These are phyloP conservation scores for Ambrosia artemisiifolia DNA, from an alignment of 129 eudicot genomes.

Conservation along the genomic window DNA sequence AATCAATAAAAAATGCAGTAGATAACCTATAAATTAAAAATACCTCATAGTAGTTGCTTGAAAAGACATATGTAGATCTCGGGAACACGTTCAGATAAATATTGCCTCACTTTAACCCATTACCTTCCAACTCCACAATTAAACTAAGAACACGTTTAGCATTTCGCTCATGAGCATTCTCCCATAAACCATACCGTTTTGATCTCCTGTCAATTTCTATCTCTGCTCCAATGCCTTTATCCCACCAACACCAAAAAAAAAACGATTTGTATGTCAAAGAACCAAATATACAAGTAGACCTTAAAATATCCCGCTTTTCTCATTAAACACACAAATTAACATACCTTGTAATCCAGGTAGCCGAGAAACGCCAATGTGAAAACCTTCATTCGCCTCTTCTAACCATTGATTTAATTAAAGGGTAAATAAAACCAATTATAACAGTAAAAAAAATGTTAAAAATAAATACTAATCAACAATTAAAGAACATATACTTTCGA, in stretches of 20 bases:
- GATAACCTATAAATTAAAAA: neutral
- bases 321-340: neutral
- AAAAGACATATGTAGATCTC: constrained; percentile 70
- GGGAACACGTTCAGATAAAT: constrained; percentile 80
- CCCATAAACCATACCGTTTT: constrained; percentile 68
- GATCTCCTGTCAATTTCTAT: constrained; percentile 71
- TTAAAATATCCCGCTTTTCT: neutral
- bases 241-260: neutral
- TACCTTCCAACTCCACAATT: constrained; percentile 36
- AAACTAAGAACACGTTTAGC: constrained; percentile 64
- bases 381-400: constrained; percentile 73
- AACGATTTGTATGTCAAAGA: neutral
- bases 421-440: too few species aligned
- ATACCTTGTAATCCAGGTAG: too few species aligned
- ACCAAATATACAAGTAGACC: neutral
- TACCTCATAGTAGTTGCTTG: constrained; percentile 89
- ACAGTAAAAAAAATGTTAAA: too few species aligned
- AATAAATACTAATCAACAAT: too few species aligned
- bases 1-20: neutral
- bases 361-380: too few species aligned
- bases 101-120: constrained; percentile 8
- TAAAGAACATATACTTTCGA: too few species aligned
- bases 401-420: too few species aligned
- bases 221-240: constrained; percentile 73
- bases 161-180: constrained; percentile 77